These are phyloP conservation scores for Eimeria necatrix DNA, from an alignment of 169 alveolate genomes.

Conservation along the genomic window DNA sequence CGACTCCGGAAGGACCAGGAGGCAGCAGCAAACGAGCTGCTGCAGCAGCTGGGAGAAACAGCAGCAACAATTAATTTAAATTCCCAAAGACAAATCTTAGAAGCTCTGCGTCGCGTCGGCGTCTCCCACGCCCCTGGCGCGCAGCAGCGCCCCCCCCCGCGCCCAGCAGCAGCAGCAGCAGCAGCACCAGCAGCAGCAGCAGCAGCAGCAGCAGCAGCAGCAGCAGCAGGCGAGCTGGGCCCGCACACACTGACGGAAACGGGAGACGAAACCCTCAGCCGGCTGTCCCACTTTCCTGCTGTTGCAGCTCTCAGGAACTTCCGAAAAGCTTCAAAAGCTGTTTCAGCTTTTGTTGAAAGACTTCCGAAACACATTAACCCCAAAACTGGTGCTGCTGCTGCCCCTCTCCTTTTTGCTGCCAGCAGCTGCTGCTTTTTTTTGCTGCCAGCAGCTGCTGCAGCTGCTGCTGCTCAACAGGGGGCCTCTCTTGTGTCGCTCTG, in stretches of 20 bases:
- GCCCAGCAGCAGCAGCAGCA: not conserved
- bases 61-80: slow-evolving; percentile 85
- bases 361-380: slow-evolving; percentile 89
- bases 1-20: slow-evolving; percentile 85
- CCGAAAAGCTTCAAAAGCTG: slow-evolving; percentile 88
- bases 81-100: slow-evolving; percentile 86
- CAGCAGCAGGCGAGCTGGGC: slow-evolving; percentile 33
- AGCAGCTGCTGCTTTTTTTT: not conserved
- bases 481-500: too few relatives aligned
- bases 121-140: slow-evolving; percentile 72
- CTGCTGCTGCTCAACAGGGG: not conserved
- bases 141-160: slow-evolving; percentile 22
- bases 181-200: slow-evolving; percentile 11
- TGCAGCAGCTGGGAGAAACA: slow-evolving; percentile 83
- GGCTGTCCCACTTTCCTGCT: slow-evolving; percentile 88
- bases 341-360: slow-evolving; percentile 90
- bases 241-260: slow-evolving; percentile 84
- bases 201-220: not conserved
- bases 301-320: slow-evolving; percentile 88
- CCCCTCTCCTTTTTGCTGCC: not conserved
- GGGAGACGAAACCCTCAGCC: slow-evolving; percentile 88
- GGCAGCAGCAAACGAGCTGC: slow-evolving; percentile 82
- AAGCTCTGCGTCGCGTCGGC: slow-evolving; percentile 73
- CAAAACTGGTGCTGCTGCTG: slow-evolving; percentile 73
- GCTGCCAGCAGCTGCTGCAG: not conserved